phyloP scores from a whole-genome alignment of 1,139 yeast genomes.

The Kazachstania sp. region DNA sequence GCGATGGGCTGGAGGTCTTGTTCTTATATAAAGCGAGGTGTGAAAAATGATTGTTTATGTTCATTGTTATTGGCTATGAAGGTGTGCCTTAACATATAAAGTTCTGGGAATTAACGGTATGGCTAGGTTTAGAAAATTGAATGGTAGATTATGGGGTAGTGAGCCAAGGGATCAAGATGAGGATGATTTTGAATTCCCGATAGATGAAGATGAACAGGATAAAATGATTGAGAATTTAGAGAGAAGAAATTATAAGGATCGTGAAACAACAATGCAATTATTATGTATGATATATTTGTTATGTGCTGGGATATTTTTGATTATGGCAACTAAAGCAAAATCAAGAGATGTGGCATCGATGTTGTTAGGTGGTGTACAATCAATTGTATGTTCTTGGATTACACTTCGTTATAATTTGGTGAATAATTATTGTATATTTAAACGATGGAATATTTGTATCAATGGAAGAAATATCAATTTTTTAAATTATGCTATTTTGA shows the following conservation, averaged over 20 bases:
- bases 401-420: conserved; percentile 22
- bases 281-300: conserved; percentile 18
- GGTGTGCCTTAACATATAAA: background rate
- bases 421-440: conserved; percentile 14
- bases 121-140: conserved; percentile 23
- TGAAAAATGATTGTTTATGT: background rate
- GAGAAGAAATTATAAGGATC: conserved; percentile 15
- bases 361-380: conserved; percentile 19
- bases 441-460: conserved; percentile 14
- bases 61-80: too few relatives aligned
- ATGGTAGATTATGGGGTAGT: conserved; percentile 5
- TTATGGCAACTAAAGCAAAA: conserved; percentile 12
- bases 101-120: conserved; percentile 8
- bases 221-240: conserved; percentile 24
- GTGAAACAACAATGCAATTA: conserved; percentile 15
- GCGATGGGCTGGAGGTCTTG: too few relatives aligned
- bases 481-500: conserved; percentile 17
- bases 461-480: conserved; percentile 16
- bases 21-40: background rate
- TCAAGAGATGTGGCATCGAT: conserved; percentile 4
- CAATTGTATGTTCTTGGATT: conserved; percentile 23
- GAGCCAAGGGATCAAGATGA: conserved; percentile 4
- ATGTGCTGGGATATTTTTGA: conserved; percentile 19
- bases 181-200: conserved; percentile 15
- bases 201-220: conserved; percentile 30